Percentiles rank a stretch among this genome's conserved stretches.
phyloP scores from a whole-genome alignment of 805 yeast genomes.

The Pichia phayaonensis region DNA sequence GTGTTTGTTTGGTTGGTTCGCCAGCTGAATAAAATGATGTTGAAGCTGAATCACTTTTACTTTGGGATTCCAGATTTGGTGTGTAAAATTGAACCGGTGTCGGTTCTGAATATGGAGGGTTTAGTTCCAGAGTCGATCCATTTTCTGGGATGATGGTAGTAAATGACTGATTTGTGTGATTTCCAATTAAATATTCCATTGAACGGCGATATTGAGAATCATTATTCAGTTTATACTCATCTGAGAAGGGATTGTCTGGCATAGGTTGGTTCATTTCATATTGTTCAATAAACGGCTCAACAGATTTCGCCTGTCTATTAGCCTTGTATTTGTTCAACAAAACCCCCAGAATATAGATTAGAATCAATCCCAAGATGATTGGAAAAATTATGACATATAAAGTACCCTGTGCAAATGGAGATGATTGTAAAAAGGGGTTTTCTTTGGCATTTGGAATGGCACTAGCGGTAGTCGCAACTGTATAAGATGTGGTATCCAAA shows the following conservation, averaged over 20 bases:
- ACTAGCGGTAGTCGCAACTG: not conserved
- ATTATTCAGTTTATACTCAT: not conserved
- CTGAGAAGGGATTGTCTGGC: slow-evolving; percentile 6
- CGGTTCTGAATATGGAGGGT: not conserved
- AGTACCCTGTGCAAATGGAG: slow-evolving; percentile 19
- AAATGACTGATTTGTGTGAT: not conserved
- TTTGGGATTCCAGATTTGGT: not conserved
- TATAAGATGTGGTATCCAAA: not conserved
- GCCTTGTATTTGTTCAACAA: slow-evolving; percentile 19
- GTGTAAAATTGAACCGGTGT: not conserved
- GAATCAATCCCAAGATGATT: slow-evolving; percentile 17
- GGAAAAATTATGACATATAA: slow-evolving; percentile 24
- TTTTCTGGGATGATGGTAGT: not conserved
- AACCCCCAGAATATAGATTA: slow-evolving; percentile 18
- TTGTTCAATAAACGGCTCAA: slow-evolving; percentile 11
- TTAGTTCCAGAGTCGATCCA: not conserved
- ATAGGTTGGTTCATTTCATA: slow-evolving; percentile 6
- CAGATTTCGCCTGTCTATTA: slow-evolving; percentile 17
- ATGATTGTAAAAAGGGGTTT: slow-evolving; percentile 21
- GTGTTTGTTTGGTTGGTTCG: slow-evolving; percentile 19
- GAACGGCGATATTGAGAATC: slow-evolving; percentile 10
- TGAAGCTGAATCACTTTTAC: not conserved
- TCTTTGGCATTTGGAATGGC: slow-evolving; percentile 7
- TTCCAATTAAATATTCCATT: slow-evolving; percentile 5
- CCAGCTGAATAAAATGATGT: slow-evolving; percentile 11